Evolutionary conservation across 2,329 filamentous ascomycete species (phyloP), one percentile per base, ranked within the genome.

Genomic region (Cadophora luteo-olivacea): DNA sequence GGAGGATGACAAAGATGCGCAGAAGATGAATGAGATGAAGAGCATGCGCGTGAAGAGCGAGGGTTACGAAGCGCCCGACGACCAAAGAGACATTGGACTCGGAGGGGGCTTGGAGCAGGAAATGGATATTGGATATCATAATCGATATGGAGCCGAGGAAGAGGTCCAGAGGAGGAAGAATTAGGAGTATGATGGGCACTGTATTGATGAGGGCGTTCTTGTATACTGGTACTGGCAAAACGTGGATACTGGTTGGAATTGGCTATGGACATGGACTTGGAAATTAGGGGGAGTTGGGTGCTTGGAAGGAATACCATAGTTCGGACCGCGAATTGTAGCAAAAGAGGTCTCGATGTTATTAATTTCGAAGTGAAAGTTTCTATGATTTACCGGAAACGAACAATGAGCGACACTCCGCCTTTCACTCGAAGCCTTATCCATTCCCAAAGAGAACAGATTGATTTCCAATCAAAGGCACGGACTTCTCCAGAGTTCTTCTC

Each of bases 51-150:
- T 61, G 12, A 61, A 69, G 24, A 66, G 52, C 51, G 69, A 51
- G 24, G 72, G 70, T 9, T 75, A 74, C 52, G 71, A 74, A 24
- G 67, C 65, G 14, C 68, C 70, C 4, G 52, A 62, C 32, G 70
- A 70, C 49, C 65, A 70, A 16, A 63, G 41, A 11, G 55, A 49
- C 25, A 62, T 25, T 38, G 52, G 48, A 24, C 54, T n/a, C 22
- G 51, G 61, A 4, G 51, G 54, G 5, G 61, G 62, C 16, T 55
- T 70, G 29, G 71, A 71, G 24, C 64, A 66, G 45, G 70, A 73
- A 63, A 33, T 62, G 12, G 74, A 75, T 65, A 75, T 75, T 65
- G 72, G 69, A 16, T 76, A 77, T 66, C 74, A 75, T 63, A 75
- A 68, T 60, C 57, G 73, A 5, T 76, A 76, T 71, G 74, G 74